Percentiles rank a stretch among this genome's conserved stretches.
Conservation (phyloP, 1,284 basidiomycete species). For the Entoloma clypeatum region DNA sequence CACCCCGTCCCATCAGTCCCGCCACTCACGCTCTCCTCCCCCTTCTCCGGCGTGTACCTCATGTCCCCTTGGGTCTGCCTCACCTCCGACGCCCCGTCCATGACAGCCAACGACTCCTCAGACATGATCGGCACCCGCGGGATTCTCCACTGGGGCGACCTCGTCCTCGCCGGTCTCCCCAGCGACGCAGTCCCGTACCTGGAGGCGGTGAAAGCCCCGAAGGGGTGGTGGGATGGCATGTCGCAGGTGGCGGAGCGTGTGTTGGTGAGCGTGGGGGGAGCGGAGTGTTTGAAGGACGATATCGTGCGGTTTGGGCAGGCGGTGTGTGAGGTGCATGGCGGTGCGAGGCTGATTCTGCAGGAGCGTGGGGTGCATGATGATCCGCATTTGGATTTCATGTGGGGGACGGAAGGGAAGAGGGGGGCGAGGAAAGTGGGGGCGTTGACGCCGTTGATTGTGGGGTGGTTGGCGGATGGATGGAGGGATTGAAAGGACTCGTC, state of each 20-base stretch:
- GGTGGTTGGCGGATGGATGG: too few relatives aligned
- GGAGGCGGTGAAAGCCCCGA: conserved; percentile 30
- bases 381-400: too few relatives aligned
- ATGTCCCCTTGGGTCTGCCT: conserved; percentile 39
- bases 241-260: conserved; percentile 28
- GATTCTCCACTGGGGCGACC: conserved; percentile 22
- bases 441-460: too few relatives aligned
- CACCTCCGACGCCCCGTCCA: conserved; percentile 23
- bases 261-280: conserved; percentile 34
- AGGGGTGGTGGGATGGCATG: conserved; percentile 32
- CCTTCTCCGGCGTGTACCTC: conserved; percentile 30
- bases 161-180: conserved; percentile 25
- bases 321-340: conserved; percentile 24
- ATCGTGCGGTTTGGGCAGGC: conserved; percentile 28
- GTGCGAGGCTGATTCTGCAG: conserved; percentile 30
- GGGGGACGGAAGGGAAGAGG: too few relatives aligned
- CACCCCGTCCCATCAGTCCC: conserved; percentile 27
- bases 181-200: conserved; percentile 26
- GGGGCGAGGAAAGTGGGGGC: too few relatives aligned
- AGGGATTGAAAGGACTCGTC: too few relatives aligned
- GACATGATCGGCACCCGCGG: conserved; percentile 28
- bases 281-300: conserved; percentile 35
- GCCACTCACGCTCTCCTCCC: conserved; percentile 20
- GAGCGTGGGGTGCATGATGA: too few relatives aligned
- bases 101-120: conserved; percentile 19